Conservation (phyloP, 2,329 filamentous ascomycete genomes). For the Colletotrichum sp. region DNA sequence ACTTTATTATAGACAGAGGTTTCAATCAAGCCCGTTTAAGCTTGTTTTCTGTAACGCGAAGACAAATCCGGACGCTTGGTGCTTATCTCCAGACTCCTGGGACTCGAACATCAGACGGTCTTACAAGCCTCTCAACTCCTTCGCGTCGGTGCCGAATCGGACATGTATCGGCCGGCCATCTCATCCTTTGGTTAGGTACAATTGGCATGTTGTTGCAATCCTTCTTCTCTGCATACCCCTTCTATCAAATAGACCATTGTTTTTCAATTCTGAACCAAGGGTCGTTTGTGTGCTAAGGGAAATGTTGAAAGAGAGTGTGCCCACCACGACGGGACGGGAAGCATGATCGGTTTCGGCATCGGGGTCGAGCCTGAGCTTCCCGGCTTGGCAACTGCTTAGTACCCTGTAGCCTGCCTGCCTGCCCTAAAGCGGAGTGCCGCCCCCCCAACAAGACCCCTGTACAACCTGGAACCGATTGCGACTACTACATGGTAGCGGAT, state of each 20-base stretch:
- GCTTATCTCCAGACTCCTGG: background rate
- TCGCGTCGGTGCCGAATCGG: background rate
- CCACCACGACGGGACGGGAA: background rate
- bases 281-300: too few species aligned
- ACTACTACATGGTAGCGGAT: background rate
- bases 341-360: background rate
- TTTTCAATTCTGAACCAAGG: too few species aligned
- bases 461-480: background rate
- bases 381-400: background rate
- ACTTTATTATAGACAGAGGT: background rate
- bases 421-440: background rate
- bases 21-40: background rate
- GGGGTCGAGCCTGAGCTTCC: background rate
- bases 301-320: background rate
- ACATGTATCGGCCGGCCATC: background rate
- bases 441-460: background rate
- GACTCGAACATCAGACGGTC: background rate
- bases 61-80: background rate
- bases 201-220: background rate
- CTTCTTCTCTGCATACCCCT: accelerated
- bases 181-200: accelerated
- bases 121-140: background rate
- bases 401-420: background rate
- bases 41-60: background rate
- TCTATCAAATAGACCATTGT: too few species aligned